Base-by-base conservation (phyloP, 352 stramenopile genomes). In the Plasmopara muralis region DNA sequence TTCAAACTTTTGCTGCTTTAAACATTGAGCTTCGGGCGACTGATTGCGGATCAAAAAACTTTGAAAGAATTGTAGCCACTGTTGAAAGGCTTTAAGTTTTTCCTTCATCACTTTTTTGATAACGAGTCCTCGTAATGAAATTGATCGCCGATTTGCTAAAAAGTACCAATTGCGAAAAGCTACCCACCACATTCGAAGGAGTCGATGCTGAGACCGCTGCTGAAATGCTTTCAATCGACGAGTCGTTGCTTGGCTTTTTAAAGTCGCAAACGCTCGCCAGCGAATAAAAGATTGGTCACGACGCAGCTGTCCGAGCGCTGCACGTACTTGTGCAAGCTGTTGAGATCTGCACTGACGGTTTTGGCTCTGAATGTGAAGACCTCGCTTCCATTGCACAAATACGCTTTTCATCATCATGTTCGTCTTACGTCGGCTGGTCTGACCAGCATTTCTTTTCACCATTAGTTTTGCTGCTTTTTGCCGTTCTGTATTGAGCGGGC, bases 391-490 rank as follows among this genome's bases (percentile, higher is more conserved):
- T 5, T 59, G 51, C 12, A 79, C 53, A n/a, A 86, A 83, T 1
- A 46, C 52, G 39, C 74, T 56, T n/a, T 38, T 58, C 7, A 77
- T 25, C 10, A 72, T 55, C 16, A 85, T 65, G 15, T 68, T 77
- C 5, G 60, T 59, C 38, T 76, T 73, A 5, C 60, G 52, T 9
- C 43, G 65, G 16, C 87, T 66, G 13, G 48, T 77, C 31, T 83
- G 66, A 38, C 78, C 64, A 44, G 31, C 31, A 88, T 86, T 8
- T 84, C 61, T 47, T 87, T 72, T 25, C 83, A 85, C 43, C 9
- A 51, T 50, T 6, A 60, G 78, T 44, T 66, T 66, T 2, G 44
- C 35, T 6, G 31, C 47, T 49, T 57, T 37, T 51, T 58, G 53
- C 12, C 43, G 42, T 37, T 42, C 48, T 46, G 41, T 53, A 25